Base-by-base conservation (phyloP, 169 alveolate genomes). In the Cryptosporidium felis region DNA sequence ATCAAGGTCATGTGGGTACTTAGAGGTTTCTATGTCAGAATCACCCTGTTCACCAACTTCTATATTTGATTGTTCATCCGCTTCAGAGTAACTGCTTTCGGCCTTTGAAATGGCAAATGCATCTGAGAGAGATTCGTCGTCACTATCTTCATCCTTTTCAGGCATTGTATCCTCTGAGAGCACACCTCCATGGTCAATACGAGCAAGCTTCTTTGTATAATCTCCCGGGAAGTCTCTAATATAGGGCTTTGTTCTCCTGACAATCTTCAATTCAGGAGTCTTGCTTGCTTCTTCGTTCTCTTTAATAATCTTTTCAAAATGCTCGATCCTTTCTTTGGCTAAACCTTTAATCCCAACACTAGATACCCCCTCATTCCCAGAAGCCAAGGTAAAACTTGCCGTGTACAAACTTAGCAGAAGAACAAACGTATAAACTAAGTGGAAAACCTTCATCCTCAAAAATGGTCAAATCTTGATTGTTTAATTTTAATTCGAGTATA, bases 161-260 rank as follows among this genome's bases (percentile, higher is more conserved):
- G n/a, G n/a, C n/a, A n/a, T n/a, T n/a, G n/a, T 26, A 5, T 47
- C 18, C 18, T 26, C 3, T 5, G 63, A 28, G 2, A 56, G 6
- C 6, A 30, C 63, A 16, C 63, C 63, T 2, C 12, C 4, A 1
- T 30, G 36, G 23, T 26, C 63, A 28, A 56, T 23, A 5, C 2
- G 8, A 26, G 63, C 6, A 26, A 42, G 32, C 9, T 10, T n/a
- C n/a, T n/a, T 3, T 0, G 1, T 38, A 5, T 40, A 47, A 1
- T 60, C 53, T 36, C 34, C 40, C 6, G 79, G 79, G 53, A 60
- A 60, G 18, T 34, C 21, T 3, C 18, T 0, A 65, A 46, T 23
- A 65, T 14, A 28, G 45, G 81, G 81, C 23, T 65, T 65, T n/a
- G 38, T 16, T 30, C 81, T 65, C n/a, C 14, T 74, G 38, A 53